A percentile compares a stretch with the other conserved stretches of the same genome.
These are phyloP conservation scores for Daldinia childiae DNA, from an alignment of 495 filamentous ascomycete genomes.

Conservation along the genomic window DNA sequence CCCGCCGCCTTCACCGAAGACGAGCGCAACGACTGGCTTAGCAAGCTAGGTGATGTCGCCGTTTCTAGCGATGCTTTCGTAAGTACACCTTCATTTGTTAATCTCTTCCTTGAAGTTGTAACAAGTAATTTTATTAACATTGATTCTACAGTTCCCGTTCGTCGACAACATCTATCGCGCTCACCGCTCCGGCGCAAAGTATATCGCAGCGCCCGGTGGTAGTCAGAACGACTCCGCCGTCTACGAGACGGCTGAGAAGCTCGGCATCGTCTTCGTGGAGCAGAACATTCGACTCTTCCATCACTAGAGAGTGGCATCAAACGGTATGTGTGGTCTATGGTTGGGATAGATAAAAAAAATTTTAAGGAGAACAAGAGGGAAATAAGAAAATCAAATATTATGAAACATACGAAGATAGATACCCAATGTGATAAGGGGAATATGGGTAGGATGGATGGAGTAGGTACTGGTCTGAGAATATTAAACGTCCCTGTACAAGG, in stretches of 20 bases:
- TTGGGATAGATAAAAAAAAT: slow-evolving; percentile 28
- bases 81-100: slow-evolving; percentile 51
- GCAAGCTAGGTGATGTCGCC: slow-evolving; percentile 81
- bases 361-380: background rate
- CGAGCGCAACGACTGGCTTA: slow-evolving; percentile 85
- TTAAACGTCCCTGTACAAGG: slow-evolving; percentile 4
- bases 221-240: slow-evolving; percentile 93
- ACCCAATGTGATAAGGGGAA: slow-evolving; percentile 18
- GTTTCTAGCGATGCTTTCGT: slow-evolving; percentile 95
- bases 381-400: slow-evolving; percentile 10
- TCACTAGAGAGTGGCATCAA: slow-evolving; percentile 64
- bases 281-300: slow-evolving; percentile 89
- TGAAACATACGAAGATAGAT: slow-evolving; percentile 17
- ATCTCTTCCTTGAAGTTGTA: background rate
- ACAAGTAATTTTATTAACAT: slow-evolving; percentile 18
- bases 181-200: slow-evolving; percentile 87
- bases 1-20: slow-evolving; percentile 81
- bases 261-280: slow-evolving; percentile 90
- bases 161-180: slow-evolving; percentile 96
- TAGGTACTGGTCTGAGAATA: background rate
- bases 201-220: slow-evolving; percentile 90
- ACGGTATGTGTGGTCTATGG: background rate
- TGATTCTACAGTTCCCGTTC: slow-evolving; percentile 81
- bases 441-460: slow-evolving; percentile 12
- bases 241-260: slow-evolving; percentile 90